These are phyloP conservation scores for Ceratobasidium sp. DNA, from an alignment of 1,284 basidiomycete species.

Conservation along the genomic window DNA sequence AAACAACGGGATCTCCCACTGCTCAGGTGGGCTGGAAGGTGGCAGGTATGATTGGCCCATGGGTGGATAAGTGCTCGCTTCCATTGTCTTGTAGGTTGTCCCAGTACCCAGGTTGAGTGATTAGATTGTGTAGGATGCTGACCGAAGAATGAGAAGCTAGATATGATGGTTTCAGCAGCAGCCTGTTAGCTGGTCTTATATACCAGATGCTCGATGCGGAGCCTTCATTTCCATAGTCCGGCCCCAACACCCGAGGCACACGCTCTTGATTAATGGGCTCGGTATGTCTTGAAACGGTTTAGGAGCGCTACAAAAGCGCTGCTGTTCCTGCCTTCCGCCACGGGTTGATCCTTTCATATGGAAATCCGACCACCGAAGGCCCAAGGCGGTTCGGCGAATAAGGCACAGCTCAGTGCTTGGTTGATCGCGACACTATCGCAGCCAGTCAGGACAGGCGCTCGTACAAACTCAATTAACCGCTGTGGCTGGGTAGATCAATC, in stretches of 20 bases:
- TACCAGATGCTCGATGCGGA: background rate
- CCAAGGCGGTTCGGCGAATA: slow-evolving; percentile 1
- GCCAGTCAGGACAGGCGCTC: background rate
- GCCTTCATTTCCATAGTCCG: background rate
- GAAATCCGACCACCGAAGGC: background rate
- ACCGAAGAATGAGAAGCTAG: no score
- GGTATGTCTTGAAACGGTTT: background rate
- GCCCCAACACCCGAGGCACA: slow-evolving; percentile 5
- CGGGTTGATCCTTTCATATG: background rate
- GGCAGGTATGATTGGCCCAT: background rate
- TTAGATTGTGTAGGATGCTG: no score
- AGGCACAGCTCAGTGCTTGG: background rate
- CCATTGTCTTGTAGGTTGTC: background rate
- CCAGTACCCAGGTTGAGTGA: background rate
- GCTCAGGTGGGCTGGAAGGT: background rate
- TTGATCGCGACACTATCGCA: background rate
- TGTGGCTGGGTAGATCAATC: slow-evolving; percentile 5
- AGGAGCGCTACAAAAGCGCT: background rate
- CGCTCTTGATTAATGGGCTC: background rate
- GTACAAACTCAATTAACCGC: background rate
- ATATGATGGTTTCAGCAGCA: background rate
- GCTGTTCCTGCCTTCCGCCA: background rate
- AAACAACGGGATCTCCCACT: slow-evolving; percentile 3
- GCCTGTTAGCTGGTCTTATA: background rate
- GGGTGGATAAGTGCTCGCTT: background rate